Evolutionary conservation across 2,329 filamentous ascomycete genomes (phyloP).

Genomic region (Talaromyces sp.): DNA sequence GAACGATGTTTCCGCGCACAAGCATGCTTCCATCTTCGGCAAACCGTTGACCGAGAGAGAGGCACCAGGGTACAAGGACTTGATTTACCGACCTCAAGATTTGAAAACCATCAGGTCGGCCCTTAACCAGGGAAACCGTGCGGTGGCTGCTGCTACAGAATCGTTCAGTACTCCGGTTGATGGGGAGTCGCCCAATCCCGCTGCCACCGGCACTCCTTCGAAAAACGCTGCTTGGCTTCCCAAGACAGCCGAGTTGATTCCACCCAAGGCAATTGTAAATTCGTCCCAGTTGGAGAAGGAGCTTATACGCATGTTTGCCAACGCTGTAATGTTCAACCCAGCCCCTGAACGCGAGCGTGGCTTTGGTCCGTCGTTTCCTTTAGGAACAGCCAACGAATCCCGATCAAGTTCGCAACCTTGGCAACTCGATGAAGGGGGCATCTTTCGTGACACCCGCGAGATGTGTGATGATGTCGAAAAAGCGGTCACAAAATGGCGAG

Average conservation of each 20-base stretch:
- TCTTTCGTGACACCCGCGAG: conserved; percentile 80
- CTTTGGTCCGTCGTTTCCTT: conserved; percentile 58
- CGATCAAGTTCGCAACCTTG: conserved; percentile 50
- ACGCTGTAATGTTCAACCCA: conserved; percentile 97
- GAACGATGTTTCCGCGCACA: conserved; percentile 72
- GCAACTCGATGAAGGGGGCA: conserved; percentile 72
- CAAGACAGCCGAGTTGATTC: conserved; percentile 72
- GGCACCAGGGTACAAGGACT: conserved; percentile 69
- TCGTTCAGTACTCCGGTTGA: conserved; percentile 62
- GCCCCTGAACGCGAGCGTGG: conserved; percentile 70
- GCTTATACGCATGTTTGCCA: conserved; percentile 93
- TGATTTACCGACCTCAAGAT: conserved; percentile 71
- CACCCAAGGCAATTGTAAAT: conserved; percentile 88
- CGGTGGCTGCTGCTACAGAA: conserved; percentile 40
- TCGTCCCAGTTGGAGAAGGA: conserved; percentile 89
- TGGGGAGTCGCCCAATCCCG: conserved; percentile 45
- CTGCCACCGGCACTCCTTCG: conserved; percentile 26
- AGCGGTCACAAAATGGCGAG: conserved; percentile 69
- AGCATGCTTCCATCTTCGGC: conserved; percentile 74
- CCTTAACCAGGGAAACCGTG: conserved; percentile 50
- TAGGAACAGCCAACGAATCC: conserved; percentile 40
- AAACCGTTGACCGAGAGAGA: conserved; percentile 69
- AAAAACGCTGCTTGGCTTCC: conserved; percentile 40
- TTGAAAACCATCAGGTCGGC: conserved; percentile 73
- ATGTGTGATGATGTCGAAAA: conserved; percentile 89